Evolutionary conservation across 768 basidiomycete species (phyloP).

Genomic region (Trametes sanguinea): DNA sequence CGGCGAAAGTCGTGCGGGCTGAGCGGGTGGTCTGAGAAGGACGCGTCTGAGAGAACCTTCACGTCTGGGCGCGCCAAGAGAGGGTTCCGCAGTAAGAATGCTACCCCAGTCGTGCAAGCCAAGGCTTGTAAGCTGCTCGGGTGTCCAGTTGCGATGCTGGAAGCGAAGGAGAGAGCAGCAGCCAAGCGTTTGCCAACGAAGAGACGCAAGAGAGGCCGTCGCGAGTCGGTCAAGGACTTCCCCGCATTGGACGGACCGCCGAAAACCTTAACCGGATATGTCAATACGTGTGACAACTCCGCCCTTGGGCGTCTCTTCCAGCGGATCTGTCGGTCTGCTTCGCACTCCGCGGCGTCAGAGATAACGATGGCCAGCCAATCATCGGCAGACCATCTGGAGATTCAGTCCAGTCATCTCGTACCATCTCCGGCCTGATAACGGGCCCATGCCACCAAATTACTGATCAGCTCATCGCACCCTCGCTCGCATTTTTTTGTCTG

Average conservation of each 20-base stretch:
- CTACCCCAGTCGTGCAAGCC: no score
- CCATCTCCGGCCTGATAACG: constrained; percentile 9
- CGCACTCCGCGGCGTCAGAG: constrained; percentile 15
- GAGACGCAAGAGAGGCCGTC: not conserved
- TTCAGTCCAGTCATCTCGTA: constrained; percentile 7
- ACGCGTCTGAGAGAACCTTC: no score
- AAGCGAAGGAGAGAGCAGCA: not conserved
- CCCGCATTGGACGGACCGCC: not conserved
- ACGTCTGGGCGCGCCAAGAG: no score
- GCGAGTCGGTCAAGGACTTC: not conserved
- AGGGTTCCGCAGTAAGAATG: no score
- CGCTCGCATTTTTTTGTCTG: not conserved
- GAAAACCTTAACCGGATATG: not conserved
- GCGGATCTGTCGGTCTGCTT: not conserved
- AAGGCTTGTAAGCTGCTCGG: no score
- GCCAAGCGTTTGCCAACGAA: not conserved
- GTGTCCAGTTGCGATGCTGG: not conserved
- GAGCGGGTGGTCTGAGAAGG: no score
- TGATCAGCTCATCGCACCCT: not conserved
- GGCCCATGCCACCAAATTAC: not conserved
- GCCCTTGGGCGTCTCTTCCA: not conserved
- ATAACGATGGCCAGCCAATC: constrained; percentile 18
- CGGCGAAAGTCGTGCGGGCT: no score
- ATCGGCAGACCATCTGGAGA: not conserved
- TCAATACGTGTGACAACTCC: constrained; percentile 1